phyloP scores from a whole-genome alignment of 2,329 filamentous ascomycete species.

The Scleromitrula shiraiana region DNA sequence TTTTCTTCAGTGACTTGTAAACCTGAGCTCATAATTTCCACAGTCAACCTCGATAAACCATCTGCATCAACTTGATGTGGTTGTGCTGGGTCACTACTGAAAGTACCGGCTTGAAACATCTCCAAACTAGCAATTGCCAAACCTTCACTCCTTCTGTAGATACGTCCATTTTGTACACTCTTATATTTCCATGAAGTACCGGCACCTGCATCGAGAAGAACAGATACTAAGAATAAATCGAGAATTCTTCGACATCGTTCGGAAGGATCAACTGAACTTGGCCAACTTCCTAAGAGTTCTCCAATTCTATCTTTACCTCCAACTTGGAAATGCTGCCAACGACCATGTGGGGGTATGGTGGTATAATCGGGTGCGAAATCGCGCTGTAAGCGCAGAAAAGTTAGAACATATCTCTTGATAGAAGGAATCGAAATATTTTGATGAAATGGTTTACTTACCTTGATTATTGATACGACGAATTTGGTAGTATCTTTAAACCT shows the following conservation, averaged over 20 bases:
- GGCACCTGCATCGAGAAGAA: conserved; percentile 79
- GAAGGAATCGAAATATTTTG: conserved; percentile 3
- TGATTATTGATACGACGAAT: conserved; percentile 67
- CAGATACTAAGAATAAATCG: conserved; percentile 73
- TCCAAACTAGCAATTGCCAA: conserved; percentile 70
- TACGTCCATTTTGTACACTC: conserved; percentile 76
- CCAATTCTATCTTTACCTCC: conserved; percentile 68
- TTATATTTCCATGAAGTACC: conserved; percentile 89
- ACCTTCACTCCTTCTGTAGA: conserved; percentile 81
- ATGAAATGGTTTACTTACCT: conserved; percentile 44
- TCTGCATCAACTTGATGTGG: conserved; percentile 85
- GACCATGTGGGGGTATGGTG: conserved; percentile 76
- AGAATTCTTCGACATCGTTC: conserved; percentile 69
- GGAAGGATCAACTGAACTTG: conserved; percentile 54
- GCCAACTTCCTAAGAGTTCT: conserved; percentile 62
- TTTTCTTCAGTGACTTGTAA: conserved; percentile 79
- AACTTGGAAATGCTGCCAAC: conserved; percentile 80
- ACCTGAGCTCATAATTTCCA: conserved; percentile 67
- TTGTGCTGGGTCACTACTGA: conserved; percentile 74
- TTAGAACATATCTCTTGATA: background rate
- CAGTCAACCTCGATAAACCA: conserved; percentile 66
- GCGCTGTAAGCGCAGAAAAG: conserved; percentile 38
- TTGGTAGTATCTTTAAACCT: conserved; percentile 61
- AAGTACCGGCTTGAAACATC: conserved; percentile 89
- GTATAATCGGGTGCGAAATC: conserved; percentile 62